A percentile compares a stretch with the other conserved stretches of the same genome.
phyloP scores from a whole-genome alignment of 2,329 filamentous ascomycete species.

The Chalara sp. region DNA sequence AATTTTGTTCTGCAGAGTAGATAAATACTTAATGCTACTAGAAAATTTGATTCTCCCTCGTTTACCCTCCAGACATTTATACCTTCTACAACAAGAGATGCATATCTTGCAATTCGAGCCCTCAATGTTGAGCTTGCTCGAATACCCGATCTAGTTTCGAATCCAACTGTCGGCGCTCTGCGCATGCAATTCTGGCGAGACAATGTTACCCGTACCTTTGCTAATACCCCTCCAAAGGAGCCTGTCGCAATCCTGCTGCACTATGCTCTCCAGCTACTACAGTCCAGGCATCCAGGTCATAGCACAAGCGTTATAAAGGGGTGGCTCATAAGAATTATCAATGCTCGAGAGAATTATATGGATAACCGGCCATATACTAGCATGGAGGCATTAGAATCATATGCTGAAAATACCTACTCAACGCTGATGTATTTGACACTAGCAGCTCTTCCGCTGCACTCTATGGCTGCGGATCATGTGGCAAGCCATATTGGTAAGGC shows the following conservation, averaged over 20 bases:
- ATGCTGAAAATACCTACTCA: constrained; percentile 92
- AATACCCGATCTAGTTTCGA: constrained; percentile 84
- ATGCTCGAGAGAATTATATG: constrained; percentile 74
- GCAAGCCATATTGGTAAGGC: constrained; percentile 95
- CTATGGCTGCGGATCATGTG: constrained; percentile 82
- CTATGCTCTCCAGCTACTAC: constrained; percentile 59
- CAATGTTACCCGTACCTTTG: constrained; percentile 69
- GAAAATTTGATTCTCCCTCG: constrained; percentile 83
- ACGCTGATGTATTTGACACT: constrained; percentile 85
- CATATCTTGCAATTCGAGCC: constrained; percentile 84
- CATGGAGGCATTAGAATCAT: constrained; percentile 70
- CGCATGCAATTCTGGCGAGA: constrained; percentile 96
- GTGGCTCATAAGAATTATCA: constrained; percentile 73
- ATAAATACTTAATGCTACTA: constrained; percentile 28
- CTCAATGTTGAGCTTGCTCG: constrained; percentile 90
- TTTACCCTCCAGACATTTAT: constrained; percentile 82
- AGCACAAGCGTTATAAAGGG: constrained; percentile 48
- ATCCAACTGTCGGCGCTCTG: constrained; percentile 77
- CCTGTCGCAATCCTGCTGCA: constrained; percentile 82
- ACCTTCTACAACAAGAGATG: constrained; percentile 64
- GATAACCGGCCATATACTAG: constrained; percentile 75
- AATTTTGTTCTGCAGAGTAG: not conserved
- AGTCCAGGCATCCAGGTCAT: constrained; percentile 33
- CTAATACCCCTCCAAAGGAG: constrained; percentile 76
- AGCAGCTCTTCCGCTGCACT: constrained; percentile 70